Conservation (phyloP, 768 basidiomycete species). For the Termitomyces eurrhizus region DNA sequence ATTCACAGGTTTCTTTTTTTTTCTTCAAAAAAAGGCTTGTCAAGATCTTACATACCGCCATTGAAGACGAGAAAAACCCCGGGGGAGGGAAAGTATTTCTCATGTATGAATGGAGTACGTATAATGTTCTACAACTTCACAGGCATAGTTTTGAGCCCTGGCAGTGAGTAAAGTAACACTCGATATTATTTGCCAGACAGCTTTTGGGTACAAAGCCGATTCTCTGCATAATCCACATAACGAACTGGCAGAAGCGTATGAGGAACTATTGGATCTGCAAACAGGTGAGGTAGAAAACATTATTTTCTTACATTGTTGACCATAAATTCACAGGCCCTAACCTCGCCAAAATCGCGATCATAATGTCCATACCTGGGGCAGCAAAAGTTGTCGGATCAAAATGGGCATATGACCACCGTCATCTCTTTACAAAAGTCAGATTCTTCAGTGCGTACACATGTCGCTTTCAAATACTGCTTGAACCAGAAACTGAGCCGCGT, state of each 20-base stretch:
- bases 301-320: not conserved
- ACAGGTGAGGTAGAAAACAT: slow-evolving; percentile 20
- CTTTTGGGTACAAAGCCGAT: slow-evolving; percentile 44
- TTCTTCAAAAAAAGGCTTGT: slow-evolving; percentile 23
- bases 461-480: not conserved
- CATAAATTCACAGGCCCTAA: slow-evolving; percentile 21
- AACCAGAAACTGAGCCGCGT: not conserved
- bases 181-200: slow-evolving; percentile 49
- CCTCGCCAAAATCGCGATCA: slow-evolving; percentile 29
- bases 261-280: slow-evolving; percentile 38
- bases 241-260: slow-evolving; percentile 46
- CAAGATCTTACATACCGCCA: slow-evolving; percentile 29
- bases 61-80: slow-evolving; percentile 21
- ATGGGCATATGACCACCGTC: slow-evolving; percentile 24
- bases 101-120: slow-evolving; percentile 48
- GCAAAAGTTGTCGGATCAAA: slow-evolving; percentile 28
- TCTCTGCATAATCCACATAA: slow-evolving; percentile 43
- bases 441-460: slow-evolving; percentile 7
- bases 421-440: slow-evolving; percentile 7
- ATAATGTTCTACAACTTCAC: not conserved
- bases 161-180: slow-evolving; percentile 49
- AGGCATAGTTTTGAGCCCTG: not conserved
- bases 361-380: slow-evolving; percentile 34
- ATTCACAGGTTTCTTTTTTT: not conserved
- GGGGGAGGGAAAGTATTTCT: slow-evolving; percentile 26